Percentiles rank a stretch among this genome's conserved stretches.
These are phyloP conservation scores for Grifola frondosa DNA, from an alignment of 1,284 basidiomycete species.

Conservation along the genomic window DNA sequence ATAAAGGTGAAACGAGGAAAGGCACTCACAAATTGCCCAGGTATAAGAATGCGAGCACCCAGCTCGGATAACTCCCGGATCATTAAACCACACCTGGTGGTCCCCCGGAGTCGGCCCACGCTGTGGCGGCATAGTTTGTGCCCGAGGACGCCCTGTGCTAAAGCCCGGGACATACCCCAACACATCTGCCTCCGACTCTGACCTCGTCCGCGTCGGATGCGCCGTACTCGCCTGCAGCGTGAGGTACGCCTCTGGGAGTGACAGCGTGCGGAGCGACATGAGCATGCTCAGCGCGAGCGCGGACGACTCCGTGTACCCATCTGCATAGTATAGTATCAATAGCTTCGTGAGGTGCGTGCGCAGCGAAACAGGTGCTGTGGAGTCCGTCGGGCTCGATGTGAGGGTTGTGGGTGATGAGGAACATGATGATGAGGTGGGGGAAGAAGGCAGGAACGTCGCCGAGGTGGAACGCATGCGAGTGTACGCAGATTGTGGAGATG, in stretches of 20 bases:
- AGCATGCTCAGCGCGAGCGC: slow-evolving; percentile 84
- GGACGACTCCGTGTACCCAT: slow-evolving; percentile 88
- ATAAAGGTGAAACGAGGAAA: slow-evolving; percentile 6
- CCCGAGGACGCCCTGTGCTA: slow-evolving; percentile 49
- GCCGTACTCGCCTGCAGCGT: slow-evolving; percentile 55
- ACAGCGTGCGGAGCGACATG: slow-evolving; percentile 73
- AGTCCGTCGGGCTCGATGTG: slow-evolving; percentile 12
- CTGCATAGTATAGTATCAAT: slow-evolving; percentile 71
- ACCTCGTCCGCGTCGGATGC: slow-evolving; percentile 6
- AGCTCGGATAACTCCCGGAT: slow-evolving; percentile 91
- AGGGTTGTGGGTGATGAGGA: slow-evolving; percentile 25
- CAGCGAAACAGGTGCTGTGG: not conserved
- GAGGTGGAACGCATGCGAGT: slow-evolving; percentile 28
- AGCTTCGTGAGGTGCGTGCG: slow-evolving; percentile 61
- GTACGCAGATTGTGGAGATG: slow-evolving; percentile 9
- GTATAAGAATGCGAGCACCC: slow-evolving; percentile 91
- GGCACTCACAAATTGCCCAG: slow-evolving; percentile 84
- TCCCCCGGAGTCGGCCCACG: slow-evolving; percentile 66
- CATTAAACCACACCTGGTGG: slow-evolving; percentile 88
- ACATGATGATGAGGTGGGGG: slow-evolving; percentile 22
- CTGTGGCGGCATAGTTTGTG: slow-evolving; percentile 63
- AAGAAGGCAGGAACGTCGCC: slow-evolving; percentile 23
- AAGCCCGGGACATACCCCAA: not conserved
- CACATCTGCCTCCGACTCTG: slow-evolving; percentile 4
- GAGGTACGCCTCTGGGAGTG: slow-evolving; percentile 86